Percentiles rank a stretch among this genome's conserved stretches.
Conservation (phyloP, 2,329 filamentous ascomycete species). For the Pseudocercospora fijiensis region DNA sequence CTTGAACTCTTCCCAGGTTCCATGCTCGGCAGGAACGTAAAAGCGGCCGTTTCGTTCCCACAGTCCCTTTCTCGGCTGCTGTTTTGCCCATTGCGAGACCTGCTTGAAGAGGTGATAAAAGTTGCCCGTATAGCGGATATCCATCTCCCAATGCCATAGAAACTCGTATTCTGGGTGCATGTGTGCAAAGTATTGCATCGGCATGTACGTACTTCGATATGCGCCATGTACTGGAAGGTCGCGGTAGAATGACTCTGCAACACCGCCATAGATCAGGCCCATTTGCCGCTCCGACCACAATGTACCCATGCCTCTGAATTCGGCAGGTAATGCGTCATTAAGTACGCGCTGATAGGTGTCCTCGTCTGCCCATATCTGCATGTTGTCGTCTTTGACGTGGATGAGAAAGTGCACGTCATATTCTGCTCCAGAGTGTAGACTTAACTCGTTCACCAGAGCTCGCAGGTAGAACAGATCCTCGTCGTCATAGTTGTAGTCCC, state of each 20-base stretch:
- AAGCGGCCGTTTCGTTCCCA: constrained; percentile 78
- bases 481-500: constrained; percentile 72
- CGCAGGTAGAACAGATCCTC: constrained; percentile 82
- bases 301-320: constrained; percentile 54
- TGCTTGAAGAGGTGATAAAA: constrained; percentile 77
- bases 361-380: constrained; percentile 79
- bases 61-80: constrained; percentile 68
- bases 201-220: constrained; percentile 81
- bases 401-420: constrained; percentile 81
- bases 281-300: constrained; percentile 55
- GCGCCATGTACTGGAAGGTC: constrained; percentile 67
- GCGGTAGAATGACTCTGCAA: constrained; percentile 52
- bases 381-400: constrained; percentile 76
- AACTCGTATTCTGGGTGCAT: constrained; percentile 85
- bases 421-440: constrained; percentile 74
- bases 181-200: constrained; percentile 88
- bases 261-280: constrained; percentile 54
- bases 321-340: constrained; percentile 47
- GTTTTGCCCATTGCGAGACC: constrained; percentile 63
- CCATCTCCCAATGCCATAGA: constrained; percentile 97
- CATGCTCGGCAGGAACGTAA: constrained; percentile 70
- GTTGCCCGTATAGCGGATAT: constrained; percentile 84
- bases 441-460: constrained; percentile 75
- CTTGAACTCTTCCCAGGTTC: constrained; percentile 70
- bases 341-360: constrained; percentile 68